Percentiles rank a stretch among this genome's conserved stretches.
Evolutionary conservation across 768 basidiomycete genomes (phyloP).

Genomic region (Kwoniella sp.): DNA sequence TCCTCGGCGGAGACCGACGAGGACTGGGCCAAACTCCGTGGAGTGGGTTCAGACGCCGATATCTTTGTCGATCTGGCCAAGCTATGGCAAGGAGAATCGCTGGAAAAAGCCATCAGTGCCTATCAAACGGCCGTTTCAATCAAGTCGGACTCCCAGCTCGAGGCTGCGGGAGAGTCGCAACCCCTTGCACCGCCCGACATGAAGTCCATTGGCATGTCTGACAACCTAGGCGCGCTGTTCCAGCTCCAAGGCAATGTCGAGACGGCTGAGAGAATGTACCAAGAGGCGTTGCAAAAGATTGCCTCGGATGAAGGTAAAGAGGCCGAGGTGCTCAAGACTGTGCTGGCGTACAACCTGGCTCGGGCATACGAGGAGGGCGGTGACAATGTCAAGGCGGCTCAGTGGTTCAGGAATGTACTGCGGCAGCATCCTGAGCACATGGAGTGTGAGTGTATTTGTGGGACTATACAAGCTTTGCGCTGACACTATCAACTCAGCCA

Average conservation of each 20-base stretch:
- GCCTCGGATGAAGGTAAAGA: conserved; percentile 32
- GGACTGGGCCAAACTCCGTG: conserved; percentile 52
- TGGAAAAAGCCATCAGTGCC: conserved; percentile 68
- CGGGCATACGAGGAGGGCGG: conserved; percentile 83
- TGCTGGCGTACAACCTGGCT: conserved; percentile 85
- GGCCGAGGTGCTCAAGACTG: conserved; percentile 60
- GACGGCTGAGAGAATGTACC: conserved; percentile 42
- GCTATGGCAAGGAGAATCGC: conserved; percentile 75
- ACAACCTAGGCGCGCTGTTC: conserved; percentile 72
- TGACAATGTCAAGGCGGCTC: conserved; percentile 66
- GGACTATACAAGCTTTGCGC: not conserved
- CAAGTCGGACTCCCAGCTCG: conserved; percentile 54
- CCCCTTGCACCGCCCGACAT: conserved; percentile 19
- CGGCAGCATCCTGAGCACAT: conserved; percentile 91
- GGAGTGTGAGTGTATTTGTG: conserved; percentile 64
- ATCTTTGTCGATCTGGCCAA: conserved; percentile 87
- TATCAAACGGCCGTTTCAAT: conserved; percentile 69
- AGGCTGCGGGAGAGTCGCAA: conserved; percentile 34
- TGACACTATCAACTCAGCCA: conserved; percentile 58
- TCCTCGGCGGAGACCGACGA: conserved; percentile 57
- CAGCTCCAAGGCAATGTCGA: conserved; percentile 60
- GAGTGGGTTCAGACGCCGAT: conserved; percentile 71
- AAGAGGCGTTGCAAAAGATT: conserved; percentile 37
- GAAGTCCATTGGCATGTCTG: conserved; percentile 65
- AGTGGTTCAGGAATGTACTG: conserved; percentile 81